Percentiles rank a stretch among this genome's conserved stretches.
Conservation (phyloP, 2,329 filamentous ascomycete genomes). For the Kalmusia sp. region DNA sequence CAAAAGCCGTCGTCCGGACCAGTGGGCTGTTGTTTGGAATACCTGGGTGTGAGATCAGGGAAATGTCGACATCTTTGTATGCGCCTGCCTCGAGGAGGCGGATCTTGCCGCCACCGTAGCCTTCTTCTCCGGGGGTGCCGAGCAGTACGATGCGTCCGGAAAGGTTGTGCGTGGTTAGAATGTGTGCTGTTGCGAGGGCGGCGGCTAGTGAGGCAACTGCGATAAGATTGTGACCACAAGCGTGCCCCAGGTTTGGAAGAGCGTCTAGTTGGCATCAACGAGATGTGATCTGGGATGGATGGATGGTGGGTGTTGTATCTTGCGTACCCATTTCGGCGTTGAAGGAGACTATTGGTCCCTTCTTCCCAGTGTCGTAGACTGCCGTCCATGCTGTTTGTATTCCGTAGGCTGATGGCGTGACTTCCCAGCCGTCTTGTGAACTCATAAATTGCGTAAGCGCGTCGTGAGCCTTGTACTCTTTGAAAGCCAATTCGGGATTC, state of each 20-base stretch:
- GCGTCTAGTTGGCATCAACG: constrained; percentile 39
- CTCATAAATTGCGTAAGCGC: constrained; percentile 29
- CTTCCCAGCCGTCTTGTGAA: constrained; percentile 55
- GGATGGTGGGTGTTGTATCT: neutral
- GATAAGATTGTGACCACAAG: constrained; percentile 56
- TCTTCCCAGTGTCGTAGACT: constrained; percentile 54
- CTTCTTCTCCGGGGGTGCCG: constrained; percentile 63
- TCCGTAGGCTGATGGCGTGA: constrained; percentile 60
- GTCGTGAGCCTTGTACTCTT: constrained; percentile 31
- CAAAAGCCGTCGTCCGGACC: constrained; percentile 26
- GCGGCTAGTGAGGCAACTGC: constrained; percentile 48
- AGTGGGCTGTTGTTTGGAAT: constrained; percentile 28
- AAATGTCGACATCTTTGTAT: constrained; percentile 36
- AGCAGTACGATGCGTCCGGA: constrained; percentile 56
- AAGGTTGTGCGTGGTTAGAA: constrained; percentile 52
- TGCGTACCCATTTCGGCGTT: constrained; percentile 47
- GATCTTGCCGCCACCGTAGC: constrained; percentile 61
- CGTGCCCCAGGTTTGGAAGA: constrained; percentile 51
- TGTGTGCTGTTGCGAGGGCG: constrained; percentile 53
- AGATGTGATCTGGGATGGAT: neutral
- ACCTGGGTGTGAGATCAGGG: constrained; percentile 36
- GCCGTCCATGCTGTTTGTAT: constrained; percentile 62
- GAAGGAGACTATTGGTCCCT: constrained; percentile 56
- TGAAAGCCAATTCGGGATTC: constrained; percentile 28
- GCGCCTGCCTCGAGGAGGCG: constrained; percentile 55